A percentile compares a stretch with the other conserved stretches of the same genome.
Evolutionary conservation across 2,329 filamentous ascomycete genomes (phyloP).

Genomic region (Tolypocladium tropicale): DNA sequence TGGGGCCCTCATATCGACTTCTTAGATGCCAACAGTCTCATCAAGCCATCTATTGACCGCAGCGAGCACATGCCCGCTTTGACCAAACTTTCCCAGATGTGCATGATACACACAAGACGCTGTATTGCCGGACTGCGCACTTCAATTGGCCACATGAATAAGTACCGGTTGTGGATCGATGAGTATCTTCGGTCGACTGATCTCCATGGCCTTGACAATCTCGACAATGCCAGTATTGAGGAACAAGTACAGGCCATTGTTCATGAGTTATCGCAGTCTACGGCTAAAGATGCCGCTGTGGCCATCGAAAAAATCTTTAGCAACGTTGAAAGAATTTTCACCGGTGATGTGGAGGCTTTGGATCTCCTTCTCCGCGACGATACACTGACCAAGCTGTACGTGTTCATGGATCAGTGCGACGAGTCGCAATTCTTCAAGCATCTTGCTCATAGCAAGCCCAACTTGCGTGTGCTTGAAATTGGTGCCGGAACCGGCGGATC

Average conservation of each 20-base stretch:
- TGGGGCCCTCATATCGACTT: not conserved
- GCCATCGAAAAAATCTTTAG: not conserved
- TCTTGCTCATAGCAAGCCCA: conserved; percentile 10
- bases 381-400: not conserved
- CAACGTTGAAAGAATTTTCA: not conserved
- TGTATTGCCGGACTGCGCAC: not conserved
- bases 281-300: not conserved
- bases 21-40: not conserved
- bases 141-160: not conserved
- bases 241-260: not conserved
- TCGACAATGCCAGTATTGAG: not conserved
- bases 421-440: conserved; percentile 5
- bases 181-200: not conserved
- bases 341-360: not conserved
- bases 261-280: not conserved
- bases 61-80: not conserved
- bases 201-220: not conserved
- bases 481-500: conserved; percentile 24
- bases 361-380: not conserved
- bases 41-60: not conserved
- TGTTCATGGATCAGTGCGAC: not conserved
- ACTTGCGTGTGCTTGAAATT: conserved; percentile 26
- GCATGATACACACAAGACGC: not conserved
- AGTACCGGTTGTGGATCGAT: not conserved
- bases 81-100: not conserved